A percentile compares a stretch with the other conserved stretches of the same genome.
phyloP scores from a whole-genome alignment of 2,329 filamentous ascomycete species.

The Alternaria ventricosa region DNA sequence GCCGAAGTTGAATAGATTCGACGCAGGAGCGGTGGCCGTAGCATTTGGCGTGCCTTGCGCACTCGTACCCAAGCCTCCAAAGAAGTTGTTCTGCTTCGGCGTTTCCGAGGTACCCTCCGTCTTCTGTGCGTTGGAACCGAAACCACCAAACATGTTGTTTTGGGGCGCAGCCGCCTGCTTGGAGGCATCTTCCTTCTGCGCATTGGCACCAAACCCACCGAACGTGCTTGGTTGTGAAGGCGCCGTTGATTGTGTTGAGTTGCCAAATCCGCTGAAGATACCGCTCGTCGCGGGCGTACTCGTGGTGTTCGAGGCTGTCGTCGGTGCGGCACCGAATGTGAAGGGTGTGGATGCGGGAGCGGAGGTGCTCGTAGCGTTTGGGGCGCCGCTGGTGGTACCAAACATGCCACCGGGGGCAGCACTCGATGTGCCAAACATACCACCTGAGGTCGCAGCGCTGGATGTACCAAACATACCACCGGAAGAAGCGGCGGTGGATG shows the following conservation, averaged over 20 bases:
- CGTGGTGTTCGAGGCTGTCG: slow-evolving; percentile 17
- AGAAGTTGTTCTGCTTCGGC: slow-evolving; percentile 16
- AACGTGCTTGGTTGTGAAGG: slow-evolving; percentile 17
- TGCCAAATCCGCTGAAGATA: slow-evolving; percentile 14
- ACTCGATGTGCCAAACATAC: slow-evolving; percentile 26
- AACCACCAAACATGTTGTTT: slow-evolving; percentile 23
- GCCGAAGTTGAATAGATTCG: slow-evolving; percentile 23
- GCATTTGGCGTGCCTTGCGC: slow-evolving; percentile 16
- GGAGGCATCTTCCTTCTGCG: slow-evolving; percentile 11
- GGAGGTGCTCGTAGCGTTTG: slow-evolving; percentile 17
- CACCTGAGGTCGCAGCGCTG: slow-evolving; percentile 10
- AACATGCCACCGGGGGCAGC: slow-evolving; percentile 21
- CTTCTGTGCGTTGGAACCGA: slow-evolving; percentile 23
- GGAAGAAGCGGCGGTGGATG: neutral
- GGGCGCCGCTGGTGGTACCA: slow-evolving; percentile 18
- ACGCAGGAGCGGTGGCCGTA: slow-evolving; percentile 17
- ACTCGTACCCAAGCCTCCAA: slow-evolving; percentile 20
- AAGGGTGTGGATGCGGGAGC: slow-evolving; percentile 25
- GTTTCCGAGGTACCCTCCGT: slow-evolving; percentile 10
- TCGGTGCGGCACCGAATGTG: slow-evolving; percentile 23
- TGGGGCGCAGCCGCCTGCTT: slow-evolving; percentile 14
- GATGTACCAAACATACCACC: slow-evolving; percentile 22
- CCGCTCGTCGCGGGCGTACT: slow-evolving; percentile 21
- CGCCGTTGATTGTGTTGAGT: slow-evolving; percentile 2
- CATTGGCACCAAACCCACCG: slow-evolving; percentile 16